A percentile compares a stretch with the other conserved stretches of the same genome.
Evolutionary conservation across 1,284 basidiomycete genomes (phyloP).

Genomic region (Ustilago bromivora): DNA sequence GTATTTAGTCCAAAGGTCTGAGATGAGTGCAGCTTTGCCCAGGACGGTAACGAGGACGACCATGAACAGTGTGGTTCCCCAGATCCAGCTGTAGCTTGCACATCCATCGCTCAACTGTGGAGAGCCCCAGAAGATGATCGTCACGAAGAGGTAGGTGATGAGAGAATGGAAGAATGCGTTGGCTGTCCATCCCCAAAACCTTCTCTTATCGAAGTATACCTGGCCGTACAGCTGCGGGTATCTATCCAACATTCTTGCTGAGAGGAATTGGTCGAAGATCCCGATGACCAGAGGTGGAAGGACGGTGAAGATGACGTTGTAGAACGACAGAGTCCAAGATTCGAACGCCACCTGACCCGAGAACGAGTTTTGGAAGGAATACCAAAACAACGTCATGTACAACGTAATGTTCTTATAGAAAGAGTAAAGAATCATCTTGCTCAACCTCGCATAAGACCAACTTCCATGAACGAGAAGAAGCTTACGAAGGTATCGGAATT

Average conservation of each 20-base stretch:
- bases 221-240: constrained; percentile 90
- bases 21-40: constrained; percentile 95
- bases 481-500: constrained; percentile 97
- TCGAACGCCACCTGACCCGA: constrained; percentile 98
- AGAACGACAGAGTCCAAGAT: constrained; percentile 90
- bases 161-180: constrained; percentile 85
- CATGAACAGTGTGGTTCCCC: constrained; percentile 95
- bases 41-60: constrained; percentile 92
- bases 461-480: constrained; percentile 95
- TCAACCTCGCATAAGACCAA: constrained; percentile 96
- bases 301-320: constrained; percentile 73
- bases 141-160: constrained; percentile 87
- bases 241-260: constrained; percentile 92
- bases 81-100: constrained; percentile 94
- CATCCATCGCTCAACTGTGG: constrained; percentile 77
- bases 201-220: constrained; percentile 60
- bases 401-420: constrained; percentile 85
- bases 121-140: constrained; percentile 91
- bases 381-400: constrained; percentile 99
- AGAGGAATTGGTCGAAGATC: constrained; percentile 97
- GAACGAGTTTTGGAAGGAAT: constrained; percentile 85
- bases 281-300: constrained; percentile 97
- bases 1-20: constrained; percentile 99
- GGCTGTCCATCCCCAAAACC: constrained; percentile 90
- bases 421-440: constrained; percentile 84